Evolutionary conservation across 257 asterid genomes (phyloP), one percentile per base, ranked within the genome.

Genomic region (Solanum ahanhuiri): DNA sequence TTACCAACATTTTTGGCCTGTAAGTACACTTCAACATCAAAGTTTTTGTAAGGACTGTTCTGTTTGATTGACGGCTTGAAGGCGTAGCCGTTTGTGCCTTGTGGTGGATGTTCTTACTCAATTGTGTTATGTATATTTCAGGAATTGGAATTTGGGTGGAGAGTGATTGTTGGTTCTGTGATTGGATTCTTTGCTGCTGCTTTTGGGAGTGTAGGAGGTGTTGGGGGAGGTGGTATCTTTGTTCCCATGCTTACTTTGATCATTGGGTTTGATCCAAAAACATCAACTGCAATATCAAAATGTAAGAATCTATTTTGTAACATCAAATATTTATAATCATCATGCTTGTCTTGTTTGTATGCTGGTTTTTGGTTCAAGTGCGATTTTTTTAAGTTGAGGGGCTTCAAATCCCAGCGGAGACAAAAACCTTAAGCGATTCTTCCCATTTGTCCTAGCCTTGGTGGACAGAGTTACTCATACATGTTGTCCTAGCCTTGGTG

Each of bases 171-270:
- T 73, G 94, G 93, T 15, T 82, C 93, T 41, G 90, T 91, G 87
- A 87, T 93, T 88, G 95, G 93, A 87, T 93, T 93, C 93, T 85
- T 93, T 81, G 95, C 93, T 88, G 95, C 94, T 85, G 95, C 95
- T 84, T 90, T 93, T 82, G 95, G 93, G n/a, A 93, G 95, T 63
- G 90, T 93, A 30, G 95, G 94, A 15, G 95, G 95, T 33, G 95
- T 90, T 33, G 95, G 95, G 10, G 95, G 94, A 41, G 95, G 95
- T 15, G 95, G 95, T 35, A 88, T 93, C 85, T 93, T 93, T 34
- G 95, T 93, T 64, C 94, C 95, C 4, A 91, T 91, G 95, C 94
- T 93, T 71, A 85, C 89, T 71, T 87, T 93, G 84, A 91, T 93
- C 60, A 86, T 91, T 4, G 94, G 95, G 2, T 93, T 93, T 83